Conservation (phyloP, 176 grass and related monocot species). For the Dactylis glomerata region DNA sequence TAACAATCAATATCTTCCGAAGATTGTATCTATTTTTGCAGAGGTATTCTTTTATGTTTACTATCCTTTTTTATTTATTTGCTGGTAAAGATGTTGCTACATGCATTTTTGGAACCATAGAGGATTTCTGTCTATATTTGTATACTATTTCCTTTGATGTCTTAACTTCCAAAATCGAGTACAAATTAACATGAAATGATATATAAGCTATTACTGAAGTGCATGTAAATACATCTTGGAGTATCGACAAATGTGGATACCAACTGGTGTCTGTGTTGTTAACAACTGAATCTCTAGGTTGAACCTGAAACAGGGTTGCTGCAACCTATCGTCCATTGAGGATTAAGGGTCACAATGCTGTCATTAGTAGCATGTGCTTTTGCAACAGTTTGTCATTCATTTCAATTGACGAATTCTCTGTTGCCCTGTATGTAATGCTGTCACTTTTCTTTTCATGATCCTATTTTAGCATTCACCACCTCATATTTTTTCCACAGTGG, state of each 20-base stretch:
- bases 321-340: neutral
- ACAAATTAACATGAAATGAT: neutral
- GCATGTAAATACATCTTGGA: neutral
- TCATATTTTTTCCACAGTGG: neutral
- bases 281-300: neutral
- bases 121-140: neutral
- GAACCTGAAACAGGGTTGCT: neutral
- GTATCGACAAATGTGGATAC: neutral
- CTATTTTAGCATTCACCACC: neutral
- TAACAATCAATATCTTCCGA: slow-evolving; percentile 72
- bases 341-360: neutral
- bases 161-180: neutral
- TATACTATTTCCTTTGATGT: neutral
- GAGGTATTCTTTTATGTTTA: slow-evolving; percentile 44
- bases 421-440: neutral
- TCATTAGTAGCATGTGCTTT: neutral
- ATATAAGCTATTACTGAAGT: slow-evolving; percentile 7
- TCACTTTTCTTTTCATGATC: neutral
- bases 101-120: neutral
- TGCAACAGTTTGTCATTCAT: neutral
- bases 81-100: neutral
- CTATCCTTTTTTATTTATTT: slow-evolving; percentile 9
- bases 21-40: slow-evolving; percentile 66
- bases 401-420: neutral
- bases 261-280: neutral